Evolutionary conservation across 2,329 filamentous ascomycete genomes (phyloP).

Genomic region (Stenocarpella maydis): DNA sequence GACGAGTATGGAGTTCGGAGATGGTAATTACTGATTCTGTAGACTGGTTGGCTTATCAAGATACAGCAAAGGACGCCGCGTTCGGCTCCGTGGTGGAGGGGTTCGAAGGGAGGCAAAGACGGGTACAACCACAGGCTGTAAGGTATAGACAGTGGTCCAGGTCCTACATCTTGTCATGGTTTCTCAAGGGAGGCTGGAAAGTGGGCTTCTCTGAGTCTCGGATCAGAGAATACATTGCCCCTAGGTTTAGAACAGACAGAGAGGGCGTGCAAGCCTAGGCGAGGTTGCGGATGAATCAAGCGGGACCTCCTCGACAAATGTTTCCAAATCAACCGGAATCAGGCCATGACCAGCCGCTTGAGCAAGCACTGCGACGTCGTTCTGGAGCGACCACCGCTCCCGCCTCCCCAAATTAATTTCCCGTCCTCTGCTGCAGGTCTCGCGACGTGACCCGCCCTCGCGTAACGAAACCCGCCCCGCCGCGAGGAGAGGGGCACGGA

Average conservation of each 20-base stretch:
- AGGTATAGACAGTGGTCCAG: background rate
- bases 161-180: background rate
- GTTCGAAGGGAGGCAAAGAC: background rate
- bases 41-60: slow-evolving; percentile 1
- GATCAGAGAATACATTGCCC: background rate
- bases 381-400: background rate
- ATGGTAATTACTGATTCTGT: slow-evolving; percentile 9
- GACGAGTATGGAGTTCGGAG: background rate
- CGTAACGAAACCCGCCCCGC: background rate
- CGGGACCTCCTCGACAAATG: background rate
- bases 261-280: background rate
- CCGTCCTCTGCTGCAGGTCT: background rate
- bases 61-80: background rate
- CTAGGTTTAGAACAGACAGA: slow-evolving; percentile 14
- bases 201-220: background rate
- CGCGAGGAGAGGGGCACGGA: background rate
- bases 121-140: background rate
- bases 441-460: background rate
- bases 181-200: background rate
- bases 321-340: background rate
- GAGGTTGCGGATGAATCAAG: background rate
- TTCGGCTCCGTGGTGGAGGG: slow-evolving; percentile 3
- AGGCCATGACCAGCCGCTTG: background rate
- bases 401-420: background rate
- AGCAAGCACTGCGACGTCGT: slow-evolving; percentile 1